These are phyloP conservation scores for Trichoderma pleuroti DNA, from an alignment of 2,329 filamentous ascomycete genomes.

Conservation along the genomic window DNA sequence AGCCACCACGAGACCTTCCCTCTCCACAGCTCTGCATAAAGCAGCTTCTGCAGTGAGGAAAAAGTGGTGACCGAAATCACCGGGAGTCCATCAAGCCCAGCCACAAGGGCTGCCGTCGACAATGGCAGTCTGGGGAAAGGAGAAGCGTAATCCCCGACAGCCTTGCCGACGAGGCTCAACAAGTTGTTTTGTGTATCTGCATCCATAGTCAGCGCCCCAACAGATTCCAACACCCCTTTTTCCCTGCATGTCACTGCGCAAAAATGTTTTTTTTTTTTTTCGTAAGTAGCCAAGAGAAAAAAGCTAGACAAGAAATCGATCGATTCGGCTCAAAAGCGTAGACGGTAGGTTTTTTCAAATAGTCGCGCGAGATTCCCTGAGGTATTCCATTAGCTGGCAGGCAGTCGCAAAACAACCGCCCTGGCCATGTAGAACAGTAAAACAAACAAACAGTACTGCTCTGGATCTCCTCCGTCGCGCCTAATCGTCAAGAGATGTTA, in stretches of 20 bases:
- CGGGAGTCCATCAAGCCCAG: conserved; percentile 6
- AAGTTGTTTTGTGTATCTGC: background rate
- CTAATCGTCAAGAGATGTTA: conserved; percentile 26
- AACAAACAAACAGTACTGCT: background rate
- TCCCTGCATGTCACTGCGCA: conserved; percentile 29
- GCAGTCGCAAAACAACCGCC: background rate
- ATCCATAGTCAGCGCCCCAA: conserved; percentile 1
- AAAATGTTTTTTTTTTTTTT: background rate
- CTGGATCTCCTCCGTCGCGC: background rate
- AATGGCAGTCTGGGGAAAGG: background rate
- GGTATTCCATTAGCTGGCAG: conserved; percentile 5
- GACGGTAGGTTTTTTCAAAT: conserved; percentile 7
- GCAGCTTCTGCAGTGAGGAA: conserved; percentile 52
- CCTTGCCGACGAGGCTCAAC: background rate
- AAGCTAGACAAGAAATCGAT: background rate
- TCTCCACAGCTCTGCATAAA: conserved; percentile 49
- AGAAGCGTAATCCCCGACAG: background rate
- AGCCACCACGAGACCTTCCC: conserved; percentile 27
- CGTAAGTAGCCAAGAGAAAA: conserved; percentile 3
- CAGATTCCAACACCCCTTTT: background rate
- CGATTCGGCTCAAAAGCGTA: conserved; percentile 9
- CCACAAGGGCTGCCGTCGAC: background rate
- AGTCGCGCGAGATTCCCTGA: conserved; percentile 2
- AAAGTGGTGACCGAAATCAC: conserved; percentile 31
- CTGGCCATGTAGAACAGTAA: background rate